Percentiles rank a stretch among this genome's conserved stretches.
phyloP scores from a whole-genome alignment of 306 rosid species.

The Morella rubra region DNA sequence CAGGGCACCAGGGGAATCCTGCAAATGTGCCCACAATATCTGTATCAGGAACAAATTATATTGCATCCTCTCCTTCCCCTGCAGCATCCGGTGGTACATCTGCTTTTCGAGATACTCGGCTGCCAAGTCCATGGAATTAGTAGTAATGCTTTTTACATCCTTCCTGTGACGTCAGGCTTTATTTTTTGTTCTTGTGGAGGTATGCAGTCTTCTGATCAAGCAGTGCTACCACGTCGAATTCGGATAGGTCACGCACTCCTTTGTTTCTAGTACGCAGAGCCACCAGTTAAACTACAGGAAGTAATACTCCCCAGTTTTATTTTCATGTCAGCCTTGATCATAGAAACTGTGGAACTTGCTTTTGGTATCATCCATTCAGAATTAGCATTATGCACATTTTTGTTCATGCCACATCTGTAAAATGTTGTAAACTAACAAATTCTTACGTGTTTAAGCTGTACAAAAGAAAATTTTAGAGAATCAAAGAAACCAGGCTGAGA shows the following conservation, averaged over 20 bases:
- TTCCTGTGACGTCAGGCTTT: conserved; percentile 8
- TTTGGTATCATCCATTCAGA: neutral
- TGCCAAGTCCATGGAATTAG: conserved; percentile 95
- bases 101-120: conserved; percentile 73
- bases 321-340: neutral
- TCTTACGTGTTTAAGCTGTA: neutral
- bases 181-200: conserved; percentile 4
- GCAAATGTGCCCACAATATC: conserved; percentile 61
- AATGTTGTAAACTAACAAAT: neutral
- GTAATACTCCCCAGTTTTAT: neutral
- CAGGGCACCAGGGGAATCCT: conserved; percentile 62
- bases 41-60: conserved; percentile 69
- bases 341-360: neutral
- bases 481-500: neutral
- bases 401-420: neutral
- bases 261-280: neutral
- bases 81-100: conserved; percentile 93
- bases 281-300: neutral
- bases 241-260: neutral
- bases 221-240: neutral
- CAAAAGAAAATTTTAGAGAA: neutral
- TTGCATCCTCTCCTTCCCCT: conserved; percentile 91
- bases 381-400: neutral
- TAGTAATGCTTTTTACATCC: conserved; percentile 10
- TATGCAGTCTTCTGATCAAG: conserved; percentile 13